A percentile compares a stretch with the other conserved stretches of the same genome.
These are phyloP conservation scores for Chromera velia DNA, from an alignment of 73 alveolate genomes.

Conservation along the genomic window DNA sequence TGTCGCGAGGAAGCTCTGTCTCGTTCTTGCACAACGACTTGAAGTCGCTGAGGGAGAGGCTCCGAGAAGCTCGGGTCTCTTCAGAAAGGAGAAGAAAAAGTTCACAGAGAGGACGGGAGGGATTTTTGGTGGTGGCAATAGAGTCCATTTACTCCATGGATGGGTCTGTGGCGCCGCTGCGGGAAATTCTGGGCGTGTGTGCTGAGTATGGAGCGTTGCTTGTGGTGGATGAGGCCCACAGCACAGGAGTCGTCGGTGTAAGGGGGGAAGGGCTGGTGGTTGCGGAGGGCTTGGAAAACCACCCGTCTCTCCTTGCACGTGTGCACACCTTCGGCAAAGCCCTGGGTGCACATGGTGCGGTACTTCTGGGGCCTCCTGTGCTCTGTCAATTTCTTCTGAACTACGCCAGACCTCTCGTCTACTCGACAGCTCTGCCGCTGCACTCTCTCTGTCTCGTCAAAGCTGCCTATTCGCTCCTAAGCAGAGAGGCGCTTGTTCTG, in stretches of 20 bases:
- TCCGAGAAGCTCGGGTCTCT: background rate
- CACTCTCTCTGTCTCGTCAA: constrained; percentile 20
- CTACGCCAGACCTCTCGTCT: background rate
- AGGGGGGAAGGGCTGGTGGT: constrained; percentile 31
- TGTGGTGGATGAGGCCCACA: constrained; percentile 36
- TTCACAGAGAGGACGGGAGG: background rate
- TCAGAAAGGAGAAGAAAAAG: background rate
- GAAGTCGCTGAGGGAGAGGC: constrained; percentile 6
- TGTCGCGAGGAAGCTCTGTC: constrained; percentile 13
- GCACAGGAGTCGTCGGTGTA: constrained; percentile 27
- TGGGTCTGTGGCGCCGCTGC: constrained; percentile 5
- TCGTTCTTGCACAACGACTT: constrained; percentile 30
- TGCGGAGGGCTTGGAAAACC: constrained; percentile 18
- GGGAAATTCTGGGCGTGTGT: constrained; percentile 1
- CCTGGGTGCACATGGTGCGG: constrained; percentile 27
- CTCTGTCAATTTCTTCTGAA: constrained; percentile 4
- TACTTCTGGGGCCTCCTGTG: constrained; percentile 12
- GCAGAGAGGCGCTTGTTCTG: constrained; percentile 11
- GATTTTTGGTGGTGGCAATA: constrained; percentile 11
- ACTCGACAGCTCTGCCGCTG: constrained; percentile 33
- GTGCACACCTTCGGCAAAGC: constrained; percentile 40
- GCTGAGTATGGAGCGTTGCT: constrained; percentile 9
- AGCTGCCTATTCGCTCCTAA: constrained; percentile 17
- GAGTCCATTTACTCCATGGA: constrained; percentile 43
- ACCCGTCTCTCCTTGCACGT: constrained; percentile 7